These are phyloP conservation scores for Tardiomyces blankii DNA, from an alignment of 1,139 yeast genomes.

Conservation along the genomic window DNA sequence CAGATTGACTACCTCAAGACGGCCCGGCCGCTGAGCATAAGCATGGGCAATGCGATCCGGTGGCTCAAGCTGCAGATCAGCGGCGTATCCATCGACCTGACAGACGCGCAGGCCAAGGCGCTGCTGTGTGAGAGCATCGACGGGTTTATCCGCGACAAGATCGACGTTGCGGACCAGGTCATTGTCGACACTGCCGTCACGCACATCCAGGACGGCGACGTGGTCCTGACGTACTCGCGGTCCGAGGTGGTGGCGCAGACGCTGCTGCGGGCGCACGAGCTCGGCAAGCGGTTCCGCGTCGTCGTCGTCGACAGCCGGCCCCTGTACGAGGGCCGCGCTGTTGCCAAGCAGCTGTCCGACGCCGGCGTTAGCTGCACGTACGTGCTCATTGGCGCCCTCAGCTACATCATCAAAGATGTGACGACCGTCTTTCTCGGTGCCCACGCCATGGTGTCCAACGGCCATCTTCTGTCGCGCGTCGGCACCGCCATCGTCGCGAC, in stretches of 20 bases:
- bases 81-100: constrained; percentile 50
- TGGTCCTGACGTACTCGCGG: constrained; percentile 79
- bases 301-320: constrained; percentile 95
- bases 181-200: constrained; percentile 73
- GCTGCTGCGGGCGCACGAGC: constrained; percentile 57
- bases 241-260: constrained; percentile 75
- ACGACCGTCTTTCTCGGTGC: constrained; percentile 93
- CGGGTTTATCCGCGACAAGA: constrained; percentile 71
- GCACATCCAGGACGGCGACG: constrained; percentile 68
- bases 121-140: constrained; percentile 59
- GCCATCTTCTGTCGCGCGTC: constrained; percentile 83
- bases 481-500: constrained; percentile 93
- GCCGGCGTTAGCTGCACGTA: constrained; percentile 58
- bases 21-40: constrained; percentile 82
- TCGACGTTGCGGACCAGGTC: constrained; percentile 72
- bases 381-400: constrained; percentile 66
- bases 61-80: constrained; percentile 95
- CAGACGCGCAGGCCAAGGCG: constrained; percentile 66
- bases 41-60: constrained; percentile 97
- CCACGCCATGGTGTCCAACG: constrained; percentile 93
- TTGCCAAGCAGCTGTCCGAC: constrained; percentile 51
- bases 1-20: constrained; percentile 90
- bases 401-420: constrained; percentile 71
- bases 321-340: constrained; percentile 78
- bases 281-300: constrained; percentile 62